A percentile compares a stretch with the other conserved stretches of the same genome.
phyloP scores from a whole-genome alignment of 2,329 filamentous ascomycete genomes.

The Berkeleyomyces basicola region DNA sequence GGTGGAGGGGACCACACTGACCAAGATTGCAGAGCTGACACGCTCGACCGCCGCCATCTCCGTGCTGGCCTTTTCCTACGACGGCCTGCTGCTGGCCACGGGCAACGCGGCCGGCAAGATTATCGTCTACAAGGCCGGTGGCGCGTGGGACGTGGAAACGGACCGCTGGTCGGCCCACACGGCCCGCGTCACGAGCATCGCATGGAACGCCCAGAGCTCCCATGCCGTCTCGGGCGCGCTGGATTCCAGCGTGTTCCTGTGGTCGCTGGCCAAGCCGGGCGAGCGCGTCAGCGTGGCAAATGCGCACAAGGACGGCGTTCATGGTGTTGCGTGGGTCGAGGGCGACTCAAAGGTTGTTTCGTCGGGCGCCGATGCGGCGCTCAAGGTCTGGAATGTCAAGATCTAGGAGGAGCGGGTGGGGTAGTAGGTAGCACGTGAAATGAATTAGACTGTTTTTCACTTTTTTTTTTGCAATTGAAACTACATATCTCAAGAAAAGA shows the following conservation, averaged over 20 bases:
- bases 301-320: conserved; percentile 91
- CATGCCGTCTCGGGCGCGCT: conserved; percentile 72
- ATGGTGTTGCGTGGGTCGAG: conserved; percentile 66
- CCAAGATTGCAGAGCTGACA: conserved; percentile 39
- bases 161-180: conserved; percentile 53
- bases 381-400: conserved; percentile 62
- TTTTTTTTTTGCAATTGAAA: neutral
- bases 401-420: neutral
- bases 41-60: conserved; percentile 59
- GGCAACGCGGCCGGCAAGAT: conserved; percentile 81
- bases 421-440: neutral
- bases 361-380: conserved; percentile 69
- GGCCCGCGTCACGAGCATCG: conserved; percentile 38
- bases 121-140: conserved; percentile 43
- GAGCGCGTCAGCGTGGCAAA: conserved; percentile 71
- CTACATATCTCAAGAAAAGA: neutral
- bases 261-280: conserved; percentile 72
- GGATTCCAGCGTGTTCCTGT: conserved; percentile 85
- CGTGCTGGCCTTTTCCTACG: conserved; percentile 63
- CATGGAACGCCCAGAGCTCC: conserved; percentile 64
- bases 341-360: conserved; percentile 52
- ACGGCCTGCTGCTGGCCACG: conserved; percentile 62
- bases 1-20: conserved; percentile 39
- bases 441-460: neutral
- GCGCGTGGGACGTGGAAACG: conserved; percentile 52